Evolutionary conservation across 352 stramenopile genomes (phyloP).

Genomic region (Phytophthora rubi): DNA sequence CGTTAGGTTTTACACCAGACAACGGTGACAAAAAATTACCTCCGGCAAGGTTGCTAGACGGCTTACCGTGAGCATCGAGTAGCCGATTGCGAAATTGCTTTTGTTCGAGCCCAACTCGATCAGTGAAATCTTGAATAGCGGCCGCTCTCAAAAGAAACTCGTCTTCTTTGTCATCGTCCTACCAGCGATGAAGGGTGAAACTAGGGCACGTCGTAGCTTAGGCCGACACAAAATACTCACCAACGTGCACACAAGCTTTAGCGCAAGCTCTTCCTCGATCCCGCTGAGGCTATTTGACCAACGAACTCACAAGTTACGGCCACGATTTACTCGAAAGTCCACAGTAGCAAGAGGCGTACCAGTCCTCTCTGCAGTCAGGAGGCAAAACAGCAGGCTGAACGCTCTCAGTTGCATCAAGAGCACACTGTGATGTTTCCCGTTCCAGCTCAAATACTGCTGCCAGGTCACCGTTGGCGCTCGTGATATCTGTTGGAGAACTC

Average conservation of each 20-base stretch:
- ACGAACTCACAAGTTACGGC: not conserved
- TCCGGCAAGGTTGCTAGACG: not conserved
- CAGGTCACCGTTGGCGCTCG: not conserved
- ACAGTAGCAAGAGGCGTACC: constrained; percentile 16
- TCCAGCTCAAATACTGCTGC: not conserved
- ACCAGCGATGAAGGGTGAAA: not conserved
- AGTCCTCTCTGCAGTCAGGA: constrained; percentile 25
- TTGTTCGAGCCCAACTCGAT: constrained; percentile 33
- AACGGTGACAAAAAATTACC: too few relatives aligned
- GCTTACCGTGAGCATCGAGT: constrained; percentile 45
- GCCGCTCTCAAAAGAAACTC: constrained; percentile 31
- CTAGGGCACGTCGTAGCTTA: too few relatives aligned
- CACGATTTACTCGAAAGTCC: not conserved
- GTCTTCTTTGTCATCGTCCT: constrained; percentile 43
- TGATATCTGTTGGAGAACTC: constrained; percentile 2
- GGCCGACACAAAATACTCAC: constrained; percentile 13
- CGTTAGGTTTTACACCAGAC: constrained; percentile 5
- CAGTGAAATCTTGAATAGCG: constrained; percentile 33
- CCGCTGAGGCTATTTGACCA: constrained; percentile 10
- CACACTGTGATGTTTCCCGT: not conserved
- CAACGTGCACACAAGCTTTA: constrained; percentile 30
- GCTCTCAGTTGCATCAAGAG: not conserved
- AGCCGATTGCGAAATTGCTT: constrained; percentile 36
- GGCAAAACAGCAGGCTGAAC: constrained; percentile 4
- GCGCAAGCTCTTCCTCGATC: constrained; percentile 29